These are phyloP conservation scores for Aspergillus costaricaensis DNA, from an alignment of 2,329 filamentous ascomycete genomes.

Conservation along the genomic window DNA sequence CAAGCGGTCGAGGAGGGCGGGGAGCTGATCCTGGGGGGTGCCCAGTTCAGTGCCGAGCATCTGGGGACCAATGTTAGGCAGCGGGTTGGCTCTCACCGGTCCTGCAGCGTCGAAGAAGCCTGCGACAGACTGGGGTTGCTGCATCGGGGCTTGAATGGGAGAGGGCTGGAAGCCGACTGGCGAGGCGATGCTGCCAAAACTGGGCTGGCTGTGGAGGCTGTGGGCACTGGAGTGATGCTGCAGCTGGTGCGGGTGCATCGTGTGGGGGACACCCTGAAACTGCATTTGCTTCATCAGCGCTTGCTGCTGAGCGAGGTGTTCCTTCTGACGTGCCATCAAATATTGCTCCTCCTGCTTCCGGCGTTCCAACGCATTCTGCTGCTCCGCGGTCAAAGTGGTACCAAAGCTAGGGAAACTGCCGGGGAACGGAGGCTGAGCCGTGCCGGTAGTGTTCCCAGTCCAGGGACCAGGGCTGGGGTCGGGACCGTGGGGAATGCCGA, in stretches of 20 bases:
- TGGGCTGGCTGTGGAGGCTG: slow-evolving; percentile 94
- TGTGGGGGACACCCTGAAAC: slow-evolving; percentile 56
- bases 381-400: slow-evolving; percentile 91
- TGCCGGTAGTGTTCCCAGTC: slow-evolving; percentile 56
- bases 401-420: slow-evolving; percentile 95
- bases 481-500: slow-evolving; percentile 87
- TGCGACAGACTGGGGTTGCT: slow-evolving; percentile 55
- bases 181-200: slow-evolving; percentile 92
- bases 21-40: slow-evolving; percentile 72
- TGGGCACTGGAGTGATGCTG: slow-evolving; percentile 95
- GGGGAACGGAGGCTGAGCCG: slow-evolving; percentile 83
- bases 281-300: slow-evolving; percentile 73
- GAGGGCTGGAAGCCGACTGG: slow-evolving; percentile 70
- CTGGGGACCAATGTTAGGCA: slow-evolving; percentile 39
- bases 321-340: slow-evolving; percentile 92
- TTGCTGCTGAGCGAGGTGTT: slow-evolving; percentile 86
- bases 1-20: slow-evolving; percentile 65
- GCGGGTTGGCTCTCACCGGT: slow-evolving; percentile 46
- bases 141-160: slow-evolving; percentile 60
- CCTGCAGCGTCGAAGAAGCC: slow-evolving; percentile 68
- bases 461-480: slow-evolving; percentile 56
- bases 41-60: slow-evolving; percentile 51
- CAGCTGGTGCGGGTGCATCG: slow-evolving; percentile 62
- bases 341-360: slow-evolving; percentile 98
- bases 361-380: slow-evolving; percentile 95